Conservation (phyloP, 73 alveolate genomes). For the Effrenium voratum region DNA sequence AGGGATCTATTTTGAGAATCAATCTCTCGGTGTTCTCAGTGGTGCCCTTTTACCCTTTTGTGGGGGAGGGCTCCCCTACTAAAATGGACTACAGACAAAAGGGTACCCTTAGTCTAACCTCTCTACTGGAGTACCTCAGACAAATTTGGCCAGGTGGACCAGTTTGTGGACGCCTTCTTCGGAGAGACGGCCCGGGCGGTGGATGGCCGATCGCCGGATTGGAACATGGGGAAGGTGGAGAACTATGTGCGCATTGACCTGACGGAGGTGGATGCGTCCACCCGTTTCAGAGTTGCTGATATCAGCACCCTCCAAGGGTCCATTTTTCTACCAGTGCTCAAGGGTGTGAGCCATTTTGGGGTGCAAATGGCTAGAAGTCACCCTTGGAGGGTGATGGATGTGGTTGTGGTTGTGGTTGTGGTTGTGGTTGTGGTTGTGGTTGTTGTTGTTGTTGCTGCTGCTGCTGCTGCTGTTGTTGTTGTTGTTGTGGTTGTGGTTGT, state of each 20-base stretch:
- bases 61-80: no score
- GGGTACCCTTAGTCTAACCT: no score
- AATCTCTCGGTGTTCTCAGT: neutral
- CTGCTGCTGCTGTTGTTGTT: no score
- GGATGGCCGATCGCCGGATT: slow-evolving; percentile 63
- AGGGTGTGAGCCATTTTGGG: no score
- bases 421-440: no score
- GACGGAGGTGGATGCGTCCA: neutral
- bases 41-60: neutral
- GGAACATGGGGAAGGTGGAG: slow-evolving; percentile 61
- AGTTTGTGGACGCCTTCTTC: slow-evolving; percentile 62
- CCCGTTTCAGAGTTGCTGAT: neutral
- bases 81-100: neutral
- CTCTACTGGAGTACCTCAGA: no score
- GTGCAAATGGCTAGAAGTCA: no score
- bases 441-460: no score
- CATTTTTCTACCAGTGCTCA: neutral
- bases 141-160: slow-evolving; percentile 38
- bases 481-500: no score
- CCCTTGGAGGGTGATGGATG: no score
- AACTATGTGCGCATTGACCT: slow-evolving; percentile 12
- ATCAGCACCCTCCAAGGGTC: neutral
- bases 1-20: no score
- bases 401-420: no score
- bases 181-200: slow-evolving; percentile 33